Evolutionary conservation across 805 yeast species (phyloP).

Genomic region (Saturnispora saitoi): DNA sequence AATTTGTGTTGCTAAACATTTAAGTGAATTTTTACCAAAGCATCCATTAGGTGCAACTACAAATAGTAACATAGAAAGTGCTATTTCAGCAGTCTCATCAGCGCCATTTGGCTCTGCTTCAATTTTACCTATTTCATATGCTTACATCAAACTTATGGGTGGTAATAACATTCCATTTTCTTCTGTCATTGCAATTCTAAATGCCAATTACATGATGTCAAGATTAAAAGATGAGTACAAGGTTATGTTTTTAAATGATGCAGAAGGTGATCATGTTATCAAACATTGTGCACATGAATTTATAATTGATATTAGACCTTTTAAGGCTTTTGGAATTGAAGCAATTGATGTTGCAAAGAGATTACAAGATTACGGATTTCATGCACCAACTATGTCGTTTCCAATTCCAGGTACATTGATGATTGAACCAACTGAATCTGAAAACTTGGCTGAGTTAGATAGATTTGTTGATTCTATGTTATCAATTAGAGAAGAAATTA

Average conservation of each 20-base stretch:
- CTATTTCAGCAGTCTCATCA: constrained; percentile 71
- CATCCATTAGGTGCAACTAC: constrained; percentile 59
- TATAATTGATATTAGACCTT: constrained; percentile 82
- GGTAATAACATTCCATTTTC: constrained; percentile 73
- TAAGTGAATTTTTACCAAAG: constrained; percentile 72
- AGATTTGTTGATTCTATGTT: constrained; percentile 85
- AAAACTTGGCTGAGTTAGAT: constrained; percentile 78
- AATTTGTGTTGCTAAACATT: constrained; percentile 80
- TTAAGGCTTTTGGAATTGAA: constrained; percentile 73
- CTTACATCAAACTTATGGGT: constrained; percentile 93
- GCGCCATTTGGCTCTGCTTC: constrained; percentile 97
- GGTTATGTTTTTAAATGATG: constrained; percentile 61
- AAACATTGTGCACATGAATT: constrained; percentile 95
- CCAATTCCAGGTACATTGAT: constrained; percentile 96
- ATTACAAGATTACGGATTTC: constrained; percentile 96
- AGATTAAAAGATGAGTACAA: constrained; percentile 62
- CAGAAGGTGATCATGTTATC: constrained; percentile 25
- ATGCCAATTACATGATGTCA: constrained; percentile 92
- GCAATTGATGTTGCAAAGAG: constrained; percentile 97
- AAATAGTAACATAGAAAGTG: constrained; percentile 32
- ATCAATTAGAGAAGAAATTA: constrained; percentile 74
- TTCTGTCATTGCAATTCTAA: constrained; percentile 85
- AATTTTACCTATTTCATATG: constrained; percentile 86
- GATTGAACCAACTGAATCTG: constrained; percentile 98
- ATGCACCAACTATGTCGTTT: constrained; percentile 98